Percentiles rank a stretch among this genome's conserved stretches.
phyloP scores from a whole-genome alignment of 2,329 filamentous ascomycete genomes.

The Talaromyces sp. region DNA sequence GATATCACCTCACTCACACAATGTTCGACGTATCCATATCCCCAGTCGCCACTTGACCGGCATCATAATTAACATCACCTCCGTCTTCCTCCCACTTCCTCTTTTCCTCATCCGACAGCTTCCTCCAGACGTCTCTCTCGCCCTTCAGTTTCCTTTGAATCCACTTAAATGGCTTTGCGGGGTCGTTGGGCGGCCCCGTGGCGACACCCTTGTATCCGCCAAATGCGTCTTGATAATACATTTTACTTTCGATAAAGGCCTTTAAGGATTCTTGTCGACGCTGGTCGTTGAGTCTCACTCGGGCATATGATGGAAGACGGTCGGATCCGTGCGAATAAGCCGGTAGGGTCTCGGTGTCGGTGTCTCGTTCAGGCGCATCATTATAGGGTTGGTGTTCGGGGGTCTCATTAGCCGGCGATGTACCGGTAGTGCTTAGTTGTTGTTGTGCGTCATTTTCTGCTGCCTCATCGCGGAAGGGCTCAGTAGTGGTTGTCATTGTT shows the following conservation, averaged over 20 bases:
- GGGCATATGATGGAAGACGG: slow-evolving; percentile 8
- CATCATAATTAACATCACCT: not conserved
- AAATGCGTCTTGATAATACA: not conserved
- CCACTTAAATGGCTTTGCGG: slow-evolving; percentile 10
- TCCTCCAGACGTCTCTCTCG: slow-evolving; percentile 11
- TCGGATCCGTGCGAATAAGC: not conserved
- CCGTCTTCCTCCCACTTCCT: slow-evolving; percentile 7
- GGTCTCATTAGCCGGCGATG: not conserved
- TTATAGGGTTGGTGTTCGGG: not conserved
- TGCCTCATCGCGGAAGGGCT: not conserved
- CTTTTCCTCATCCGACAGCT: slow-evolving; percentile 8
- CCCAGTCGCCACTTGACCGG: not conserved
- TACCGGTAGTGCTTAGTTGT: not conserved
- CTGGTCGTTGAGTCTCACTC: not conserved
- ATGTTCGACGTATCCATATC: slow-evolving; percentile 7
- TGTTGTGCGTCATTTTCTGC: not conserved
- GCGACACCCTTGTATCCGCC: slow-evolving; percentile 2
- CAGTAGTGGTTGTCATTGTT: not conserved
- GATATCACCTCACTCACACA: not conserved
- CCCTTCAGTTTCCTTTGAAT: slow-evolving; percentile 6
- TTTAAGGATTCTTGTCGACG: slow-evolving; percentile 4
- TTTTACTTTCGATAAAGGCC: slow-evolving; percentile 4
- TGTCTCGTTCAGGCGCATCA: not conserved
- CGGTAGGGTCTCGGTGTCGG: not conserved
- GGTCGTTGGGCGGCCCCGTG: not conserved